Conservation (phyloP, 345 rosid genomes). For the Pelargonium nanum region DNA sequence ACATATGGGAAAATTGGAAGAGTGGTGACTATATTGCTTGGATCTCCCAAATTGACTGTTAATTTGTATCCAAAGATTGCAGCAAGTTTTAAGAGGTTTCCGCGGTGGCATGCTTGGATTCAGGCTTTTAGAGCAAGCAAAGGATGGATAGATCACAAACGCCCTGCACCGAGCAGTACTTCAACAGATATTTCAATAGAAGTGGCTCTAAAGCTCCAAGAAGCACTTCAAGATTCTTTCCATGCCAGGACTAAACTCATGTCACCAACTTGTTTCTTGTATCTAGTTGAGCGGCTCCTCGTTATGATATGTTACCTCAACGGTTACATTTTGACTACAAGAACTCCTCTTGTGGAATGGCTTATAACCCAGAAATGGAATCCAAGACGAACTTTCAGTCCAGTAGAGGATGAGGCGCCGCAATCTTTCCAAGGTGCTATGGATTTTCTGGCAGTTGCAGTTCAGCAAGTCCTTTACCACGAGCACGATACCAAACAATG, state of each 20-base stretch:
- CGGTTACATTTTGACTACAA: slow-evolving; percentile 14
- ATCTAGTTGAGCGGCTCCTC: slow-evolving; percentile 35
- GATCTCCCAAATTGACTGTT: not conserved
- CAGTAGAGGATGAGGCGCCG: not conserved
- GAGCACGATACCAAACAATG: slow-evolving; percentile 17
- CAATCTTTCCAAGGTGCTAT: not conserved
- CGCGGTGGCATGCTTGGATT: not conserved
- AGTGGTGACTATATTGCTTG: not conserved
- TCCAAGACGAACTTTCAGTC: not conserved
- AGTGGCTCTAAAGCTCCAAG: slow-evolving; percentile 11
- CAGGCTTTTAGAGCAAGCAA: too few relatives aligned
- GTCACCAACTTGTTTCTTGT: slow-evolving; percentile 32
- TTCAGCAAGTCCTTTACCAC: slow-evolving; percentile 5
- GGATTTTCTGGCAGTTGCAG: slow-evolving; percentile 4
- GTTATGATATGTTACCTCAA: slow-evolving; percentile 12
- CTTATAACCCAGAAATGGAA: slow-evolving; percentile 19
- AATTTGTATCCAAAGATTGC: not conserved
- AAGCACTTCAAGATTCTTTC: slow-evolving; percentile 25
- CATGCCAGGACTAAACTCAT: slow-evolving; percentile 10
- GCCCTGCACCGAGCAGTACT: not conserved
- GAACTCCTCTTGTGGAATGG: slow-evolving; percentile 33
- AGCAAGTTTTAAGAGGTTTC: not conserved
- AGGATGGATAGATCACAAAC: too few relatives aligned
- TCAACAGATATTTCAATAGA: not conserved
- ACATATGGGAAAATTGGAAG: not conserved